A percentile compares a stretch with the other conserved stretches of the same genome.
Conservation (phyloP, 345 rosid genomes). For the Eucalyptus marginata region DNA sequence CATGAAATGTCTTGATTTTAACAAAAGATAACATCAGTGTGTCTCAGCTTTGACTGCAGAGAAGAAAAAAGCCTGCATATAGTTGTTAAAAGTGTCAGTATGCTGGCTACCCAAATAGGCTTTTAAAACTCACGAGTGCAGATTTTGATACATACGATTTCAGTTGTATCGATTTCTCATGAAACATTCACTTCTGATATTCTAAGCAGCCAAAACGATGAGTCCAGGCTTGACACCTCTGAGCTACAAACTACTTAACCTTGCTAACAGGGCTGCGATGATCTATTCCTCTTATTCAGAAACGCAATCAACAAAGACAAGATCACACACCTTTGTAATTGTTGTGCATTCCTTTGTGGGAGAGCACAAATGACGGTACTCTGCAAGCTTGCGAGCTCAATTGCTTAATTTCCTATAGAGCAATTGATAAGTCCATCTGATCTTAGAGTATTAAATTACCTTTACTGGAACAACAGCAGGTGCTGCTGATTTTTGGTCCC, state of each 20-base stretch:
- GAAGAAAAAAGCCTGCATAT: neutral
- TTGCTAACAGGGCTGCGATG: neutral
- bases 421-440: neutral
- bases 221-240: neutral
- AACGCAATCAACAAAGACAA: neutral
- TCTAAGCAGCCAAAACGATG: neutral
- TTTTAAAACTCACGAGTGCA: neutral
- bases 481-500: conserved; percentile 20
- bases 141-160: neutral
- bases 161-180: neutral
- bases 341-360: conserved; percentile 18
- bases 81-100: neutral
- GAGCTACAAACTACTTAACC: neutral
- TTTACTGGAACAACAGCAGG: conserved; percentile 18
- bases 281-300: neutral
- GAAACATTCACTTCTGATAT: neutral
- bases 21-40: neutral
- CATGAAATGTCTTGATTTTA: neutral
- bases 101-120: neutral
- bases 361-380: conserved; percentile 6
- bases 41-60: neutral
- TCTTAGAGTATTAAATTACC: conserved; percentile 9
- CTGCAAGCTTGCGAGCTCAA: conserved; percentile 17
- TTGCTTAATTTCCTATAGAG: neutral
- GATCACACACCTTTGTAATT: conserved; percentile 28